A percentile compares a stretch with the other conserved stretches of the same genome.
These are phyloP conservation scores for Blastobotrys elegans DNA, from an alignment of 1,139 yeast species.

Conservation along the genomic window DNA sequence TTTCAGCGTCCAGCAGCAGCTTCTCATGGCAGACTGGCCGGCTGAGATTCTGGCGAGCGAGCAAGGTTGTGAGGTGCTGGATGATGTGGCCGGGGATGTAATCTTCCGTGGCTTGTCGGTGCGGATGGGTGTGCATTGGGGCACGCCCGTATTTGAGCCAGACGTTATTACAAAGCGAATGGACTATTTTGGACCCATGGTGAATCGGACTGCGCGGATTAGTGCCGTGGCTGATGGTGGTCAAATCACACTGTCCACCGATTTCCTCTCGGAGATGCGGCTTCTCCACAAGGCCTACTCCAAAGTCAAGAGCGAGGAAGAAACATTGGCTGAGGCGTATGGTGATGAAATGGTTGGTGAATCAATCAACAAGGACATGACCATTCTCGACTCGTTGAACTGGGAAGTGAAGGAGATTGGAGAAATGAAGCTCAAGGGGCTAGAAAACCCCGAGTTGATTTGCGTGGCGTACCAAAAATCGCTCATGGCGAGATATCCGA, in stretches of 20 bases:
- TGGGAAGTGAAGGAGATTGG: conserved; percentile 70
- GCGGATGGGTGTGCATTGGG: conserved; percentile 98
- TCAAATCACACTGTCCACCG: conserved; percentile 83
- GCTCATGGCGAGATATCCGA: conserved; percentile 53
- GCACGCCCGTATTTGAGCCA: conserved; percentile 91
- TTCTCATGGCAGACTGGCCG: conserved; percentile 91
- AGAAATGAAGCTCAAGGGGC: conserved; percentile 84
- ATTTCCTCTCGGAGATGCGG: conserved; percentile 67
- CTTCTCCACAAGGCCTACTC: conserved; percentile 53
- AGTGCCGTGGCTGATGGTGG: conserved; percentile 98
- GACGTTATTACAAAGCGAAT: conserved; percentile 93
- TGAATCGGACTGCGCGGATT: conserved; percentile 88
- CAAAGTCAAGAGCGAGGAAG: conserved; percentile 38
- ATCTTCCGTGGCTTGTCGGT: conserved; percentile 88
- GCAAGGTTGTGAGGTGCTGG: conserved; percentile 82
- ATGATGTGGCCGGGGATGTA: conserved; percentile 47
- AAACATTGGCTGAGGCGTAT: conserved; percentile 51
- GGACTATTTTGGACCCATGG: conserved; percentile 99
- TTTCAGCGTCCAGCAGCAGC: conserved; percentile 82
- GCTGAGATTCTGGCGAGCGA: conserved; percentile 79
- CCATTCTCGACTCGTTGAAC: conserved; percentile 63
- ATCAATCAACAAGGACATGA: conserved; percentile 62
- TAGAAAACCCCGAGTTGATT: conserved; percentile 87
- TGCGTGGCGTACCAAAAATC: conserved; percentile 72
- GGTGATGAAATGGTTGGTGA: conserved; percentile 56